Evolutionary conservation across 1,284 basidiomycete species (phyloP).

Genomic region (Porogramme epimiltina): DNA sequence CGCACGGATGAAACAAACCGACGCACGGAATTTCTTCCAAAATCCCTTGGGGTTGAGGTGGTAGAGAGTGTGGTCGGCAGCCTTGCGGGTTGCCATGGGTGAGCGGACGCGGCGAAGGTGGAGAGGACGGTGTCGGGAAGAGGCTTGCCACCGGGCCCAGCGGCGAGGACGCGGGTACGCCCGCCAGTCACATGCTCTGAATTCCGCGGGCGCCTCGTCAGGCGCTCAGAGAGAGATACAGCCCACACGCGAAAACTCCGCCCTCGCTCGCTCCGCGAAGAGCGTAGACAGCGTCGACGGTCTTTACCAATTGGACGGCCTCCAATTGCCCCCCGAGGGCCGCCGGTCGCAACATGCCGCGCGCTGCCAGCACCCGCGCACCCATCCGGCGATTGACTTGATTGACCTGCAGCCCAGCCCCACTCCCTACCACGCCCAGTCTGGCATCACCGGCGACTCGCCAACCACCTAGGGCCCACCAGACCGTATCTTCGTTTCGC

Average conservation of each 20-base stretch:
- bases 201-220: neutral
- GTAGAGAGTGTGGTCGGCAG: conserved; percentile 84
- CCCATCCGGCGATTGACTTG: too few relatives aligned
- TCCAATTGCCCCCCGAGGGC: conserved; percentile 3
- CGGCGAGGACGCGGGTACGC: conserved; percentile 13
- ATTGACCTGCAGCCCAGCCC: too few relatives aligned
- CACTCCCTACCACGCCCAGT: too few relatives aligned
- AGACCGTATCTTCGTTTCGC: neutral
- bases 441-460: too few relatives aligned
- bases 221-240: too few relatives aligned
- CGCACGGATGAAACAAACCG: neutral
- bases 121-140: conserved; percentile 16
- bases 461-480: too few relatives aligned
- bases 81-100: conserved; percentile 71
- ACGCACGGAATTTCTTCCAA: conserved; percentile 93
- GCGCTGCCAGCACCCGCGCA: too few relatives aligned
- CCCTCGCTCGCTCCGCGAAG: too few relatives aligned
- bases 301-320: conserved; percentile 2
- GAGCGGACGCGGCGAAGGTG: conserved; percentile 7
- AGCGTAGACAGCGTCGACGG: too few relatives aligned
- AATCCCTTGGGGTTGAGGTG: conserved; percentile 87
- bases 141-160: conserved; percentile 6
- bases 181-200: conserved; percentile 18
- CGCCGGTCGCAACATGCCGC: neutral
- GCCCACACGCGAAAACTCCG: too few relatives aligned